Conservation (phyloP, 192 early-diverging fungal genomes). For the Coemansia sp. region DNA sequence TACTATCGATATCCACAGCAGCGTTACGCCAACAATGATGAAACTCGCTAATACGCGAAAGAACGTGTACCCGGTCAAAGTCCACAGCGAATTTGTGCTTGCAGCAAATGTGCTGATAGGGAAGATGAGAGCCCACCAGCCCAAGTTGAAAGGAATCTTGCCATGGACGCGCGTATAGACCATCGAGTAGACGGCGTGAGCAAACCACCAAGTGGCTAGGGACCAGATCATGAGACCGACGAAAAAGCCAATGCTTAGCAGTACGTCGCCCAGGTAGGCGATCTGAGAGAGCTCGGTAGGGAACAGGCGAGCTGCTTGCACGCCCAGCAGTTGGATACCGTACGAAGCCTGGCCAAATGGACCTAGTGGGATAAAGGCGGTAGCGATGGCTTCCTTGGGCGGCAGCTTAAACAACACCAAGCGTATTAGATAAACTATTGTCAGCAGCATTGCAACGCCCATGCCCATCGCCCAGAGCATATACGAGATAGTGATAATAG, state of each 20-base stretch:
- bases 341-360: conserved; percentile 58
- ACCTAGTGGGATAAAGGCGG: conserved; percentile 56
- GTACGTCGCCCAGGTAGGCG: conserved; percentile 26
- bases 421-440: conserved; percentile 54
- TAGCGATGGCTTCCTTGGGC: conserved; percentile 56
- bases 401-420: conserved; percentile 56
- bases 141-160: conserved; percentile 56
- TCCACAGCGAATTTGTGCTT: conserved; percentile 28
- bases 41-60: conserved; percentile 45
- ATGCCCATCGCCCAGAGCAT: conserved; percentile 58
- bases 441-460: conserved; percentile 42
- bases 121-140: conserved; percentile 64
- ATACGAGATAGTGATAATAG: conserved; percentile 48
- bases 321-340: conserved; percentile 55
- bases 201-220: conserved; percentile 53
- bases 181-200: conserved; percentile 48
- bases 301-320: conserved; percentile 33
- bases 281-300: conserved; percentile 32
- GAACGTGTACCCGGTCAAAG: conserved; percentile 24
- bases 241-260: conserved; percentile 38
- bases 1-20: conserved; percentile 39
- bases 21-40: conserved; percentile 35
- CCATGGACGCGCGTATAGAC: conserved; percentile 26
- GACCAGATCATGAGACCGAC: conserved; percentile 54
- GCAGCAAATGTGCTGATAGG: conserved; percentile 52